phyloP scores from a whole-genome alignment of 768 basidiomycete species.

The Pleurotus platypus region DNA sequence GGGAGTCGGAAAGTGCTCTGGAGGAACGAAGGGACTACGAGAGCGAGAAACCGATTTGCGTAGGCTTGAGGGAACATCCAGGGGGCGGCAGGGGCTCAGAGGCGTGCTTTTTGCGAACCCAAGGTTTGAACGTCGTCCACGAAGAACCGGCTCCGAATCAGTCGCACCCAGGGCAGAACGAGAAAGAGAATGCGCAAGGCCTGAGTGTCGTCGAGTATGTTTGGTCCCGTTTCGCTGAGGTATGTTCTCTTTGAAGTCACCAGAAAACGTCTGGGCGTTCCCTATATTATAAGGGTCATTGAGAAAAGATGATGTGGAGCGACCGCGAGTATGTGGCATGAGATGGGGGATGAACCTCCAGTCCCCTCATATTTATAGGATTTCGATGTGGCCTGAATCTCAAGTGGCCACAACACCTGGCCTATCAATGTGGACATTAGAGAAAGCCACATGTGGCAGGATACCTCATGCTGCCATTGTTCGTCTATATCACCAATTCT shows the following conservation, averaged over 20 bases:
- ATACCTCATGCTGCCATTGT: conserved; percentile 5
- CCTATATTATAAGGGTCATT: neutral
- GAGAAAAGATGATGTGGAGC: neutral
- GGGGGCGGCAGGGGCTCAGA: neutral
- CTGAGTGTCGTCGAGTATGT: neutral
- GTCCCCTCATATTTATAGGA: neutral
- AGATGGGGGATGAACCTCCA: neutral
- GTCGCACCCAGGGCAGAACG: neutral
- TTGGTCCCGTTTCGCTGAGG: neutral
- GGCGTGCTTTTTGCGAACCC: too few relatives aligned
- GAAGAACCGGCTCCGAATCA: neutral
- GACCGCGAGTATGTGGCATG: neutral
- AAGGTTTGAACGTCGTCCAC: neutral
- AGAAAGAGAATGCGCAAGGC: too few relatives aligned
- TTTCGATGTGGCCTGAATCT: neutral
- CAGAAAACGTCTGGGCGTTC: neutral
- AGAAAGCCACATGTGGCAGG: neutral
- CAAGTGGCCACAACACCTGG: neutral
- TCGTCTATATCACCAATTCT: neutral
- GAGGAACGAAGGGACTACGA: too few relatives aligned
- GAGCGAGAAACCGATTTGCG: too few relatives aligned
- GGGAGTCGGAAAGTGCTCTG: too few relatives aligned
- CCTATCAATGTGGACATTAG: neutral
- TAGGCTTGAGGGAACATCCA: neutral
- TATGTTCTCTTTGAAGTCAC: neutral